Evolutionary conservation across 1,284 basidiomycete species (phyloP).

Genomic region (Fomitopsis pinicola): DNA sequence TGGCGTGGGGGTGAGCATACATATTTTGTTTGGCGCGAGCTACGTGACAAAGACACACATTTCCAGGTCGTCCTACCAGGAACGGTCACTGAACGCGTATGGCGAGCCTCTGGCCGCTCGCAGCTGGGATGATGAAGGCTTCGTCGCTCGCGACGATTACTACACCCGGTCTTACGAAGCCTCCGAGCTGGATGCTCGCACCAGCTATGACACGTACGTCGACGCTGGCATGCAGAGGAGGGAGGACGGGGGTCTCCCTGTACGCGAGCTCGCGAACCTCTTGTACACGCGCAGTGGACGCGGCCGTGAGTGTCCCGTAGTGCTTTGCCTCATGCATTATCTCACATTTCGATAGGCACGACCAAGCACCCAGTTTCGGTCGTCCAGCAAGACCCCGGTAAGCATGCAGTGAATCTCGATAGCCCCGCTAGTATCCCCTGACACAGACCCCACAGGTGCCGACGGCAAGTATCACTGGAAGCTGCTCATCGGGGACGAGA

Average conservation of each 20-base stretch:
- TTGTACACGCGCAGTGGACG: neutral
- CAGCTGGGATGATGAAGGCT: neutral
- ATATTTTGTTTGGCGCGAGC: too few species aligned
- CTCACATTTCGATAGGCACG: neutral
- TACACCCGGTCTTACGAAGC: neutral
- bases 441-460: neutral
- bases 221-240: neutral
- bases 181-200: neutral
- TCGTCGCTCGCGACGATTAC: neutral
- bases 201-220: neutral
- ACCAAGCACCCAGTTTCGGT: neutral
- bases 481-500: neutral
- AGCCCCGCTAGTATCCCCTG: neutral
- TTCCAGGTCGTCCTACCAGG: neutral
- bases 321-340: too few species aligned
- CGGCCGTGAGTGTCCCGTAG: neutral
- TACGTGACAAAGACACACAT: too few species aligned
- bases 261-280: neutral
- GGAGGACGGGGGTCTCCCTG: neutral
- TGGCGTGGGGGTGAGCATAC: neutral
- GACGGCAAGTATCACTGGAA: neutral
- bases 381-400: neutral
- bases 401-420: neutral
- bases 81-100: neutral
- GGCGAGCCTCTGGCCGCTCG: neutral